Conservation (phyloP, 1,139 yeast genomes). For the Suhomyces anneliseae region DNA sequence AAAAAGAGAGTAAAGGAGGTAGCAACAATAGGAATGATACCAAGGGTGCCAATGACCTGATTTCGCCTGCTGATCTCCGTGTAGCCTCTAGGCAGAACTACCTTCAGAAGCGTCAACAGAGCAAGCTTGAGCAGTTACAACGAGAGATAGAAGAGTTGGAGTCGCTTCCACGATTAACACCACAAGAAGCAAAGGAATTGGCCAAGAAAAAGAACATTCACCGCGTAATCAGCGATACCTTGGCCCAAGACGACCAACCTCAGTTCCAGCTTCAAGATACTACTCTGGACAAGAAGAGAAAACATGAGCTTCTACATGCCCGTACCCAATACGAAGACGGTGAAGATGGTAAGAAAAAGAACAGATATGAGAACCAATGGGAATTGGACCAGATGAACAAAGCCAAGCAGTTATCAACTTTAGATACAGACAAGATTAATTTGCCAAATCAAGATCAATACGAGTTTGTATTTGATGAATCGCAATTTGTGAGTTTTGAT, state of each 20-base stretch:
- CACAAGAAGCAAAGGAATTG: conserved; percentile 52
- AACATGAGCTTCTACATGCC: conserved; percentile 37
- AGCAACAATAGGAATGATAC: background rate
- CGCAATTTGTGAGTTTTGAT: conserved; percentile 69
- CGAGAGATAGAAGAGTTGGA: conserved; percentile 35
- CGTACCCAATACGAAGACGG: conserved; percentile 29
- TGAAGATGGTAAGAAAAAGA: conserved; percentile 14
- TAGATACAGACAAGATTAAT: conserved; percentile 47
- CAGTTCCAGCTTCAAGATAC: conserved; percentile 7
- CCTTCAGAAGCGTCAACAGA: conserved; percentile 34
- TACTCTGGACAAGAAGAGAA: conserved; percentile 48
- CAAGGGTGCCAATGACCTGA: background rate
- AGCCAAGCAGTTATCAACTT: conserved; percentile 32
- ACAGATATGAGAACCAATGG: conserved; percentile 55
- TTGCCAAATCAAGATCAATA: conserved; percentile 53
- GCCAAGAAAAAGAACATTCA: conserved; percentile 48
- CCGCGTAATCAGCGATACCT: conserved; percentile 26
- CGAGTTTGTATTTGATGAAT: conserved; percentile 82
- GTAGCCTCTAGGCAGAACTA: conserved; percentile 21
- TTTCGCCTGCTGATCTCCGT: background rate
- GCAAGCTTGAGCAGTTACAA: conserved; percentile 23
- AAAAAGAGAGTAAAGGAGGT: too few species aligned
- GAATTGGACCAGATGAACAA: conserved; percentile 60
- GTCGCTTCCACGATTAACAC: conserved; percentile 47
- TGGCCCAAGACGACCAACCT: background rate